Evolutionary conservation across 148 eudicot species (phyloP).

Genomic region (Arbutus unedo): DNA sequence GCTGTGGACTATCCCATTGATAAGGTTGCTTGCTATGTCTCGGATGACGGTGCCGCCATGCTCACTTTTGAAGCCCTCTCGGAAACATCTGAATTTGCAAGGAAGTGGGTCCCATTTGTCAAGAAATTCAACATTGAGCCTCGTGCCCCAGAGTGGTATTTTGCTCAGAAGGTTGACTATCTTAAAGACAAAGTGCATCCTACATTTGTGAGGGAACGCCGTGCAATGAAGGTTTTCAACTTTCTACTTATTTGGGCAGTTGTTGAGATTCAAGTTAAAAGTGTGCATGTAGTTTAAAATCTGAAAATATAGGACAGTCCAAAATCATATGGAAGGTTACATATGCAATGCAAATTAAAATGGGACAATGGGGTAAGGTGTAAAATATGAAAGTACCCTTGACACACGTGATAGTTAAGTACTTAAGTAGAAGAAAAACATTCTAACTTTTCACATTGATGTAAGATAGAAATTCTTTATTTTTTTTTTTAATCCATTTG

Average conservation of each 20-base stretch:
- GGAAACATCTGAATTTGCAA: slow-evolving; percentile 75
- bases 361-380: too few species aligned
- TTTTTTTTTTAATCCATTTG: too few species aligned
- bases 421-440: too few species aligned
- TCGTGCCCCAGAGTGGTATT: slow-evolving; percentile 92
- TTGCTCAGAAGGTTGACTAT: slow-evolving; percentile 78
- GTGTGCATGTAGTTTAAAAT: too few species aligned
- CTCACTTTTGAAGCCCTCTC: slow-evolving; percentile 90
- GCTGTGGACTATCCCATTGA: slow-evolving; percentile 86
- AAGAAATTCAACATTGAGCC: slow-evolving; percentile 75
- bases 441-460: too few species aligned
- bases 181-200: slow-evolving; percentile 80
- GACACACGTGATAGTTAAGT: too few species aligned
- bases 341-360: too few species aligned
- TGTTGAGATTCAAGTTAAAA: too few species aligned
- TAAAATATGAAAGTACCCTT: too few species aligned
- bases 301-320: too few species aligned
- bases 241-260: not conserved
- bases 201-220: slow-evolving; percentile 78
- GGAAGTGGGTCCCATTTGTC: slow-evolving; percentile 85
- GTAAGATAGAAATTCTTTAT: too few species aligned
- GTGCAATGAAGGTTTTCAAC: slow-evolving; percentile 72
- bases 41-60: slow-evolving; percentile 96
- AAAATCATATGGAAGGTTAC: too few species aligned
- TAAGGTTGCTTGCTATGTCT: slow-evolving; percentile 78